Evolutionary conservation across 2,329 filamentous ascomycete species (phyloP).

Genomic region (Verticillium nubilum): DNA sequence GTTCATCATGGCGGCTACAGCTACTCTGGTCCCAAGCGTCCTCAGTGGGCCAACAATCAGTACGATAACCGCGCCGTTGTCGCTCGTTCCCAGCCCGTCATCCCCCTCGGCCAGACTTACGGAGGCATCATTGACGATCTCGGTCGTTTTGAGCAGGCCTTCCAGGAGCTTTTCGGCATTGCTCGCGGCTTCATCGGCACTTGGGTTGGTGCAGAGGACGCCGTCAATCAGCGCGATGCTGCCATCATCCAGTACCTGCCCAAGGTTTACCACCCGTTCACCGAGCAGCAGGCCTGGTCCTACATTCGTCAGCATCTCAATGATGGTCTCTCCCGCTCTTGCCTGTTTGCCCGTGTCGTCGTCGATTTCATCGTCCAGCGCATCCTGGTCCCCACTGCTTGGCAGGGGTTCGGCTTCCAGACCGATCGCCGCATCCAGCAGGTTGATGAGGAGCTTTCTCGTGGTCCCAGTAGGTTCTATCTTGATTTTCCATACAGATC

Average conservation of each 20-base stretch:
- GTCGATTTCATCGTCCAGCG: slow-evolving; percentile 36
- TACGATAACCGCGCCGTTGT: slow-evolving; percentile 1
- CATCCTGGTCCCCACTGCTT: slow-evolving; percentile 32
- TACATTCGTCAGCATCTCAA: slow-evolving; percentile 35
- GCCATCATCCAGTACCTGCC: slow-evolving; percentile 10
- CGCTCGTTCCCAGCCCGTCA: not conserved
- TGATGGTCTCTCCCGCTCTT: slow-evolving; percentile 32
- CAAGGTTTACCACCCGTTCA: slow-evolving; percentile 17
- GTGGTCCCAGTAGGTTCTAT: slow-evolving; percentile 23
- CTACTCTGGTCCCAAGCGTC: not conserved
- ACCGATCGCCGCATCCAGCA: slow-evolving; percentile 27
- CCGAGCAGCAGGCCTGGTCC: slow-evolving; percentile 29
- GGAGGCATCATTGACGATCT: slow-evolving; percentile 1
- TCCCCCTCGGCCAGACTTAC: slow-evolving; percentile 2
- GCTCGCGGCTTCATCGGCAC: slow-evolving; percentile 8
- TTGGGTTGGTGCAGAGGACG: not conserved
- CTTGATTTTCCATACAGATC: not conserved
- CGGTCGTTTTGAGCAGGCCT: slow-evolving; percentile 2
- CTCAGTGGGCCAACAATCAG: not conserved
- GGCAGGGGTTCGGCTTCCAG: slow-evolving; percentile 29
- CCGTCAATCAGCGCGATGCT: not conserved
- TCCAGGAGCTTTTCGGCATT: slow-evolving; percentile 11
- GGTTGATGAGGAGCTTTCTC: slow-evolving; percentile 29
- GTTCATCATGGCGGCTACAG: slow-evolving; percentile 3
- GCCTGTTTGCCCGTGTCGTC: slow-evolving; percentile 35